Conservation (phyloP, 1,284 basidiomycete species). For the Pisolithus thermaeus region DNA sequence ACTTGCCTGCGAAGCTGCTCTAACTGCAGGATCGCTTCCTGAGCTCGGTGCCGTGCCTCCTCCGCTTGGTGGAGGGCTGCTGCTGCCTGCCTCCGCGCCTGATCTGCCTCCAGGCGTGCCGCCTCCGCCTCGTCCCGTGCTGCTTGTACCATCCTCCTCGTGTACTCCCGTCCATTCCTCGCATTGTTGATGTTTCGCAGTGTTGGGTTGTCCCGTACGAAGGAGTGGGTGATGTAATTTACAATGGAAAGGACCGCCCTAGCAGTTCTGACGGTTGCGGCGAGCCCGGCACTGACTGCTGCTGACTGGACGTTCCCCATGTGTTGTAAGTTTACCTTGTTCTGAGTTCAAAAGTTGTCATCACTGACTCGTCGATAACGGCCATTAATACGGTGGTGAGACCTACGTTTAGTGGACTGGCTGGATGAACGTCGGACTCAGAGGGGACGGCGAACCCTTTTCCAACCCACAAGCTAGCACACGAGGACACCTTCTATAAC, state of each 20-base stretch:
- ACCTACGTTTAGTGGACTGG: too few species aligned
- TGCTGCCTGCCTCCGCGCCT: background rate
- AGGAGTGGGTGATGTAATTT: background rate
- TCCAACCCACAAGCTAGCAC: too few species aligned
- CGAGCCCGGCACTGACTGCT: background rate
- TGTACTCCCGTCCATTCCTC: background rate
- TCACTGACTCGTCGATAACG: too few species aligned
- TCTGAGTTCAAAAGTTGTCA: too few species aligned
- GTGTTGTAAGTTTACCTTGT: background rate
- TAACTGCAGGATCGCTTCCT: background rate
- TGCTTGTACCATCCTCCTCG: background rate
- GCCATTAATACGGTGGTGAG: too few species aligned
- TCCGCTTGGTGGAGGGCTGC: background rate
- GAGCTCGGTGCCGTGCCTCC: background rate
- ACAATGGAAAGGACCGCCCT: background rate
- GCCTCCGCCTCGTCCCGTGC: background rate
- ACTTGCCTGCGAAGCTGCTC: background rate
- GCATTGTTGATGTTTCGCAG: slow-evolving; percentile 1
- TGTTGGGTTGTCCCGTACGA: background rate
- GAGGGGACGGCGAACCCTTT: too few species aligned
- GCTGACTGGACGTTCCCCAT: background rate
- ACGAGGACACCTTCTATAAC: too few species aligned
- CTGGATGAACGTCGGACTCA: too few species aligned
- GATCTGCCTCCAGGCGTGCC: background rate
- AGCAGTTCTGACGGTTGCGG: background rate